Base-by-base conservation (phyloP, 2,329 filamentous ascomycete species). In the Trichoderma afroharzianum region DNA sequence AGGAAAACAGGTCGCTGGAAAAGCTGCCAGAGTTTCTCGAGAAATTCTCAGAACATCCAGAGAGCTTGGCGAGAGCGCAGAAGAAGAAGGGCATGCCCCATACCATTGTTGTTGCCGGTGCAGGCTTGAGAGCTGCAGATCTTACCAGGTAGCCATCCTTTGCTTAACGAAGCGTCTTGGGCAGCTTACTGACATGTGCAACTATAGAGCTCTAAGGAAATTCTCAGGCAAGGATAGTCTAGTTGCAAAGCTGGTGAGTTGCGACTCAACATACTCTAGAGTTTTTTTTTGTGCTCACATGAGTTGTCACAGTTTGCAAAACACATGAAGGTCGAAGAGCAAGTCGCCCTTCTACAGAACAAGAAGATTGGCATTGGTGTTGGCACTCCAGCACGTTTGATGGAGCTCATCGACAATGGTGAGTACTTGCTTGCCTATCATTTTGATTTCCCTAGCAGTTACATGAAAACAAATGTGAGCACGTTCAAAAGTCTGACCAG, bases 281-380 rank as follows among this genome's bases (percentile, higher is more conserved):
- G 36, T 6, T 0, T 53, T 0, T 53, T 15, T 8, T 9, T 32
- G n/a, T 61, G 36, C 55, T 33, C 55, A 24, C 61, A 28, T 14
- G 15, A 32, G 5, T 12, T 47, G 74, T 75, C 36, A 36, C 5
- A 89, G 79, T 99, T 99, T 81, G 95, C 96, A 36, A 99, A 99
- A 81, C 96, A 99, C 81, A 97, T 99, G 85, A 99, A 99, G 83
- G 82, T 99, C 12, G 89, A 93, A 68, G 95, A 98, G 77, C 93
- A 95, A 39, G 89, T 95, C 67, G 86, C 91, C 72, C 93, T 92
- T 78, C 88, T 97, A 55, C 87, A 92, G 77, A 86, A 83, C 68
- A 85, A 83, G 75, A 91, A 91, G 73, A 93, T 94, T 14, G 93
- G 94, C 32, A 93, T 98, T 74, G 95, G 92, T 3, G 93, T 98